Percentiles rank a stretch among this genome's conserved stretches.
These are phyloP conservation scores for Glycine tomentella DNA, from an alignment of 306 rosid genomes.

Conservation along the genomic window DNA sequence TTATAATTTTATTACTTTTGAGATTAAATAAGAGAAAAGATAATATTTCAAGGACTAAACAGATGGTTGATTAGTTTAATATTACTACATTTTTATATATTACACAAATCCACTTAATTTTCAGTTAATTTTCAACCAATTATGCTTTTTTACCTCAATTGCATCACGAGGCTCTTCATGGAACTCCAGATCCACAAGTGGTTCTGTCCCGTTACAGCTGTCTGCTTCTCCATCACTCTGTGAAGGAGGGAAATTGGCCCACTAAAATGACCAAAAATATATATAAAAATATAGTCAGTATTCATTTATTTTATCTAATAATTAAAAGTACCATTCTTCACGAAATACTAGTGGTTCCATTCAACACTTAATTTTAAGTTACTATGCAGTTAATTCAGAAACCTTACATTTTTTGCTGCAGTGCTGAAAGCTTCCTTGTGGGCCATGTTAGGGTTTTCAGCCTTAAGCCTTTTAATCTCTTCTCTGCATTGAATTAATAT, in stretches of 20 bases:
- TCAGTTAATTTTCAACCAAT: not conserved
- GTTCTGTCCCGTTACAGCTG: not conserved
- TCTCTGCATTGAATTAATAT: not conserved
- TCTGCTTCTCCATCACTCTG: not conserved
- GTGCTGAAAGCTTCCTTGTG: conserved; percentile 26
- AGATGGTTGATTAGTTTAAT: not conserved
- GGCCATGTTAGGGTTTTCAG: conserved; percentile 12
- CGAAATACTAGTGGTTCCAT: not conserved
- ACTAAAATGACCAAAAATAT: not conserved
- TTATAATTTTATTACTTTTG: no score
- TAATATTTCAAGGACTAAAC: no score
- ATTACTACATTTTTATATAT: not conserved
- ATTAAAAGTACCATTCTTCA: not conserved
- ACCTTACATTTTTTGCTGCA: conserved; percentile 13
- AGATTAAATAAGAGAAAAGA: no score
- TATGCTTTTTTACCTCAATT: not conserved
- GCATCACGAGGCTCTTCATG: not conserved
- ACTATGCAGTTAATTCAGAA: not conserved
- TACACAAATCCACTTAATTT: not conserved
- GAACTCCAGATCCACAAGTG: not conserved
- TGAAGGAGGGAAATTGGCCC: conserved; percentile 16
- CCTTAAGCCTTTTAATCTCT: conserved; percentile 22
- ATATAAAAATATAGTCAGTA: not conserved
- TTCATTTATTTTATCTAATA: not conserved
- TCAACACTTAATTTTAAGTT: not conserved